Evolutionary conservation across 257 asterid genomes (phyloP).

Genomic region (Fraxinus americana): DNA sequence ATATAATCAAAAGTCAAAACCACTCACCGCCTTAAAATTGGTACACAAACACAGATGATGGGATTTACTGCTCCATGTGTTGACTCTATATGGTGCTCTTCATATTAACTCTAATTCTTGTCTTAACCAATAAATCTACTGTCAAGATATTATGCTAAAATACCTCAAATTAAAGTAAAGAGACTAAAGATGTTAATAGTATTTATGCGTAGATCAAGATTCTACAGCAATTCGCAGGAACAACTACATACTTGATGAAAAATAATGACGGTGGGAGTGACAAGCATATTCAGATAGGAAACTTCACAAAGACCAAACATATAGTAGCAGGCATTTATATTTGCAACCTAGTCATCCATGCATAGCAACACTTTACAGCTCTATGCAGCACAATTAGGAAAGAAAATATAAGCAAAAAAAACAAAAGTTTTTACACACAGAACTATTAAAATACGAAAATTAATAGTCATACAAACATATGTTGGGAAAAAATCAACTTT

Average conservation of each 20-base stretch:
- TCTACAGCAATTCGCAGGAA: neutral
- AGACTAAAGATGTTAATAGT: neutral
- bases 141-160: neutral
- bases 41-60: neutral
- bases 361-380: neutral
- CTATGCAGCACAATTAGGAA: neutral
- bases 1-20: neutral
- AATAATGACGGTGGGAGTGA: neutral
- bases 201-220: neutral
- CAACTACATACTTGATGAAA: neutral
- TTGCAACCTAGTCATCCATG: neutral
- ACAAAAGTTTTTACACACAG: neutral
- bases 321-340: neutral
- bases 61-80: neutral
- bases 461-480: neutral
- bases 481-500: too few relatives aligned
- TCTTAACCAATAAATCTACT: neutral
- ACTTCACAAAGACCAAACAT: neutral
- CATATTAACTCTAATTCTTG: neutral
- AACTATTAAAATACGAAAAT: neutral
- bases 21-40: neutral
- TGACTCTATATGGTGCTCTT: neutral
- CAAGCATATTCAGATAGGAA: neutral
- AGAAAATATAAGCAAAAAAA: neutral
- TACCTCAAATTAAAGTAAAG: neutral